Evolutionary conservation across 257 asterid species (phyloP), one percentile per base, ranked within the genome.

Genomic region (Voacanga thouarsii): DNA sequence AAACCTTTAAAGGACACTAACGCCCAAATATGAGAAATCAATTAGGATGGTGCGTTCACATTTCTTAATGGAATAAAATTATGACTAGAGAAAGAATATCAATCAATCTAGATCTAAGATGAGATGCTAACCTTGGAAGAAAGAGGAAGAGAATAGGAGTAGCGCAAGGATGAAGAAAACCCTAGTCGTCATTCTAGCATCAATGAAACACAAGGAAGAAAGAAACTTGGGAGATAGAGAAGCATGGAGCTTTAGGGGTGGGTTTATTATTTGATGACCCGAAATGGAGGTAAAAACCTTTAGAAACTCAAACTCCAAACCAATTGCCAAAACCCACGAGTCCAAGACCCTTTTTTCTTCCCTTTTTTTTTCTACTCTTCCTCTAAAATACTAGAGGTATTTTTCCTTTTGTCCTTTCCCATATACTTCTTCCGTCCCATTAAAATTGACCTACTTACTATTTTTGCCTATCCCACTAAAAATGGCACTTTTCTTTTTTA

Each of bases 111-210:
- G 73, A 77, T 78, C 82, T 78, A 23, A 12, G 56, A 21, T 26
- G 71, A 65, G 74, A 84, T 50, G 61, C 81, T 68, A 78, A 96
- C 99, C 96, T 83, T 84, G 95, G n/a, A 93, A 85, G 79, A 89
- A 72, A 3, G 91, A 87, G 16, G 94, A 90, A 6, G 97, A 92
- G 72, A 90, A 84, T 21, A 93, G 61, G 70, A 95, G 89, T 72
- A 96, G 84, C 37, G 91, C 79, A 74, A 96, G 84, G 83, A 93
- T 64, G 74, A 84, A 72, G 57, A 89, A 83, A 87, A 80, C 94
- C 97, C 97, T 90, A 86, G 88, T 57, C 77, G 83, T 23, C 83
- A 80, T 80, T 53, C 57, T 75, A 75, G 73, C 56, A 72, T 43
- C 68, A 67, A 45, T 39, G 14, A 14, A n/a, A 43, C 19, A 23